Conservation (phyloP, 1,284 basidiomycete species). For the Puccinia novopanici region DNA sequence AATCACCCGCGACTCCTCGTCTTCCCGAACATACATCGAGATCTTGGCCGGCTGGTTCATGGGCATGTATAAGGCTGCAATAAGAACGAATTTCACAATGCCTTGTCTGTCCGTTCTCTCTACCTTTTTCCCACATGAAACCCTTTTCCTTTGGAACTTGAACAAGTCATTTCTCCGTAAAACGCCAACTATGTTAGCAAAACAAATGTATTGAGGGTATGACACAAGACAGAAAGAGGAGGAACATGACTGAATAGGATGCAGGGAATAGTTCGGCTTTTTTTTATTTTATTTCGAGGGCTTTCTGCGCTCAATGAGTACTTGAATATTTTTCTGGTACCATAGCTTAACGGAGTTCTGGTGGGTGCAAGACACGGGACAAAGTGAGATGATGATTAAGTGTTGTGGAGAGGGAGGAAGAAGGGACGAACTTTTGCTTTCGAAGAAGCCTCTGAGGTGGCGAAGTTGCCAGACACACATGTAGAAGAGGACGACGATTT, state of each 20-base stretch:
- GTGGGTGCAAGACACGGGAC: slow-evolving; percentile 77
- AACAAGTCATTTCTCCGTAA: slow-evolving; percentile 70
- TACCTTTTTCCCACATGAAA: not conserved
- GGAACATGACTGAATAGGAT: slow-evolving; percentile 67
- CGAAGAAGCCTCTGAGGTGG: slow-evolving; percentile 70
- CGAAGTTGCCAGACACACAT: slow-evolving; percentile 91
- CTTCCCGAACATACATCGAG: no score
- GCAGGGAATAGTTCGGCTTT: not conserved
- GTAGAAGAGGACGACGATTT: slow-evolving; percentile 78
- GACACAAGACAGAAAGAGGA: slow-evolving; percentile 64
- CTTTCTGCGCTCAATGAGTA: slow-evolving; percentile 55
- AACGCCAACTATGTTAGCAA: slow-evolving; percentile 57
- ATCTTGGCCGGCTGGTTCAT: no score
- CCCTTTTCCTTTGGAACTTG: slow-evolving; percentile 65
- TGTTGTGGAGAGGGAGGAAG: slow-evolving; percentile 36
- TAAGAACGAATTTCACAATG: not conserved
- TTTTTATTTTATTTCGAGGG: not conserved
- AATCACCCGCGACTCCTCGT: no score
- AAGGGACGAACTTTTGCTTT: slow-evolving; percentile 51
- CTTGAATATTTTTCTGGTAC: slow-evolving; percentile 55
- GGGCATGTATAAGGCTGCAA: no score
- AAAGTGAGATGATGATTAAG: slow-evolving; percentile 48
- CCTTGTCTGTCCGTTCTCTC: not conserved
- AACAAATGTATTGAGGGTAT: slow-evolving; percentile 65
- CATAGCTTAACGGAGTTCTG: slow-evolving; percentile 70